These are phyloP conservation scores for Oehlia diaphana DNA, from an alignment of 192 early-diverging fungal genomes.

Conservation along the genomic window DNA sequence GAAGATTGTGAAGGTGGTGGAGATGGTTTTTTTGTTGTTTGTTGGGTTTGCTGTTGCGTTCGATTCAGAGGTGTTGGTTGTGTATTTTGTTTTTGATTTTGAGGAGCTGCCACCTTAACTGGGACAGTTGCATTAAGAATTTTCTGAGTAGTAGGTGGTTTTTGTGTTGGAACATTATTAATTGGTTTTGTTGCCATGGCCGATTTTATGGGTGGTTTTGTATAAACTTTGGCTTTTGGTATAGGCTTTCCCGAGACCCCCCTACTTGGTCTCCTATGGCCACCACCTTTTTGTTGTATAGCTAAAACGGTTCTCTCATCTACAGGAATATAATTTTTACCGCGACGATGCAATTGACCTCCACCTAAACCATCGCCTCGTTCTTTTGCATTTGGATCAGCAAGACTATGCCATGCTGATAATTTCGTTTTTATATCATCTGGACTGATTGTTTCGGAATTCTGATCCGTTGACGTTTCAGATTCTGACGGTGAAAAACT, in stretches of 20 bases:
- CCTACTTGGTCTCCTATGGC: background rate
- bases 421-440: background rate
- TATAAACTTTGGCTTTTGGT: no score
- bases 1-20: constrained; percentile 5
- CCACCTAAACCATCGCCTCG: constrained; percentile 7
- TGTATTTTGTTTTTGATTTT: no score
- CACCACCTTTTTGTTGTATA: constrained; percentile 12
- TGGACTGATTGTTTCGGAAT: background rate
- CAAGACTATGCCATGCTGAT: constrained; percentile 11
- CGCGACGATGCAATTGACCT: constrained; percentile 15
- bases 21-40: background rate
- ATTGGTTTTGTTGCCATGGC: no score
- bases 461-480: background rate
- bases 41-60: background rate
- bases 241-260: background rate
- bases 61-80: no score
- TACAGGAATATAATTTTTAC: constrained; percentile 23
- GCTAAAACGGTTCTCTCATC: background rate
- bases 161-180: no score
- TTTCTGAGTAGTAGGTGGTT: no score
- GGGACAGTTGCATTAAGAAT: no score
- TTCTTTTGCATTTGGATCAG: background rate
- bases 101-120: no score
- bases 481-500: background rate
- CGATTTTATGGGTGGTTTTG: background rate